Base-by-base conservation (phyloP, 139 green algal species). In the Picochlorum sp. region DNA sequence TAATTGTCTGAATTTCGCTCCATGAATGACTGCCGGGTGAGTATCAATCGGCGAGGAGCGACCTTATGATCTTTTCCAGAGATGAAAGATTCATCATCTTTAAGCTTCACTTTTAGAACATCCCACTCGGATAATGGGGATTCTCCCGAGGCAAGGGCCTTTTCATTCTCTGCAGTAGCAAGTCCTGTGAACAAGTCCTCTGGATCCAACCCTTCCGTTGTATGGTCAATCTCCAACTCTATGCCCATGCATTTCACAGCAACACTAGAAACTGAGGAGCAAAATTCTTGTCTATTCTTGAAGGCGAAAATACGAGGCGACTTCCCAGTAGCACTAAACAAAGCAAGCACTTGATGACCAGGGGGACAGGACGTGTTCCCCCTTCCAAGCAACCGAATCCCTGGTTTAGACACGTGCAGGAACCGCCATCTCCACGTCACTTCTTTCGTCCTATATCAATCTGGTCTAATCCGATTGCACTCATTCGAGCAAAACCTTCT, bases 1-100 rank as follows among this genome's bases (percentile, higher is more conserved):
- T 89, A 89, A 18, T 63, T 84, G 32, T 66, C 73, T 11, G 50
- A 30, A 30, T 70, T 69, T 18, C 85, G 74, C 70, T 90, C 86
- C 51, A 92, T 59, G 38, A 94, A 68, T 10, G 71, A 74, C 0
- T 30, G 67, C 18, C 69, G 69, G 1, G 83, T 92, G 8, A 94
- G 74, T 30, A 81, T 73, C 49, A 94, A 74, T 20, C 79, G 71
- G 2, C 83, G 75, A 2, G 66, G 41, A 7, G 70, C 65, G 8
- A 72, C 63, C 21, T 30, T 28, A n/a, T 41, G 34, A 41, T 41
- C 34, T 24, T 21, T 62, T 15, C 26, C 44, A 21, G 15, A 38
- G 30, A 23, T 47, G 51, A 54, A 1, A 26, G 16, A 20, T 21
- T 21, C n/a, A 3, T 20, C 47, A 54, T 54, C 18, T 54, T 54